Conservation (phyloP, 371 early-diverging fungal genomes). For the Apophysomyces sp. region DNA sequence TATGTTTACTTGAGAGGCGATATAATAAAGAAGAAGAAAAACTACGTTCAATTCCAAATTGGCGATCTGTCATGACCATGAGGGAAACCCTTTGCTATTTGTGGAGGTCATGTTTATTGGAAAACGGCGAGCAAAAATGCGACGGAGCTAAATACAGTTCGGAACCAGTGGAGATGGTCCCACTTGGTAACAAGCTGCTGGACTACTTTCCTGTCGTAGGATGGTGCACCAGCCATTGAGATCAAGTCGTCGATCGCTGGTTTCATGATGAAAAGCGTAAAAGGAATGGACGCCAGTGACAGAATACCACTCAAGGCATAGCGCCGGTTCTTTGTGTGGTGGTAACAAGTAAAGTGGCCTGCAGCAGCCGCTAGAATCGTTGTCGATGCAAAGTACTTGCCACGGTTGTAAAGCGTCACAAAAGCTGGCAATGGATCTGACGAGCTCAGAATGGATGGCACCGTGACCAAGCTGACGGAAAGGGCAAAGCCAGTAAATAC, state of each 20-base stretch:
- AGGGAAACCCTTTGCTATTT: no score
- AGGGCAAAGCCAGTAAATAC: conserved; percentile 13
- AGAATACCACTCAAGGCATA: background rate
- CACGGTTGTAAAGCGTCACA: background rate
- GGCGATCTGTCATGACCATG: no score
- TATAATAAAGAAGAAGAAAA: no score
- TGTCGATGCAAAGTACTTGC: background rate
- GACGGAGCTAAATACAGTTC: background rate
- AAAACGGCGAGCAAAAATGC: conserved; percentile 5
- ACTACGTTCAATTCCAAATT: no score
- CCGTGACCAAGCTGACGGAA: background rate
- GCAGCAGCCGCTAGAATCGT: background rate
- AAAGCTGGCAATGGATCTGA: conserved; percentile 6
- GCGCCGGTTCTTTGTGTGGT: conserved; percentile 1
- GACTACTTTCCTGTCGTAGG: no score
- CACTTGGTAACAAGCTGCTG: conserved; percentile 6
- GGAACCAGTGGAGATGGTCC: conserved; percentile 3
- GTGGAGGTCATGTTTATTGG: no score
- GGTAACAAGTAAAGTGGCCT: conserved; percentile 7
- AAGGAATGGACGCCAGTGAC: background rate
- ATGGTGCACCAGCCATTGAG: no score
- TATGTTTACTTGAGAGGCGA: no score
- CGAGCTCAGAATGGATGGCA: background rate
- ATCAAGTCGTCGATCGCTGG: background rate
- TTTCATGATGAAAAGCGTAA: conserved; percentile 8